Base-by-base conservation (phyloP, 2,329 filamentous ascomycete species). In the Verticillium nubilum region DNA sequence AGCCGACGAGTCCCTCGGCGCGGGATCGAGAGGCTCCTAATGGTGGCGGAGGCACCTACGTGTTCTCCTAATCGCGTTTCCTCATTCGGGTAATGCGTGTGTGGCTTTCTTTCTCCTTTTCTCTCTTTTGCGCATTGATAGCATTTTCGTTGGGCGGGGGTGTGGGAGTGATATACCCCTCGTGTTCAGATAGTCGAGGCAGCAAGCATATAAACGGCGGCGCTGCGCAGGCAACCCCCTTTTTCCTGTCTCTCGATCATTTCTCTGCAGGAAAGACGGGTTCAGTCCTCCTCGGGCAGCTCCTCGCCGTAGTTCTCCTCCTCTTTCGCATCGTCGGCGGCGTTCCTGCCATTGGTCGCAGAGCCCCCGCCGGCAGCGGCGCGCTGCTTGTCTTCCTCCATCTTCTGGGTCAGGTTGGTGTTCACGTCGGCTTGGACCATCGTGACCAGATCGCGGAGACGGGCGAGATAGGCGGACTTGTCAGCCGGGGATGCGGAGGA, bases 261-360 rank as follows among this genome's bases (percentile, higher is more conserved):
- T 19, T 23, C 42, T n/a, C n/a, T n/a, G n/a, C n/a, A n/a, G n/a
- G n/a, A n/a, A n/a, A n/a, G 7, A 50, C 27, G 31, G 9, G 42
- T 28, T 67, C 67, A 70, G 58, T 83, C 83, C 59, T 90, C 87
- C 56, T 88, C 86, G 13, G 84, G 77, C 26, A 87, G 84, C 72
- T 96, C 92, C 73, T 96, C 92, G 54, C 92, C 92, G 70, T 97
- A 96, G 69, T 92, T 89, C 67, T 90, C 85, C 69, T 92, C 90
- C 69, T 87, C 86, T 62, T 82, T 81, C 12, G 73, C 78, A 61
- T 87, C 84, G 61, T 85, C 80, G 10, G 78, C 67, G 9, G 61
- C 67, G 3, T 58, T 59, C 54, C 61, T 67, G 60, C 68, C 55
- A 60, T 9, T n/a, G 42, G 42, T 9, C 13, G 35, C 35, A 15